Evolutionary conservation across 768 basidiomycete species (phyloP), one percentile per base, ranked within the genome.

Genomic region (Amanita jacksonii): DNA sequence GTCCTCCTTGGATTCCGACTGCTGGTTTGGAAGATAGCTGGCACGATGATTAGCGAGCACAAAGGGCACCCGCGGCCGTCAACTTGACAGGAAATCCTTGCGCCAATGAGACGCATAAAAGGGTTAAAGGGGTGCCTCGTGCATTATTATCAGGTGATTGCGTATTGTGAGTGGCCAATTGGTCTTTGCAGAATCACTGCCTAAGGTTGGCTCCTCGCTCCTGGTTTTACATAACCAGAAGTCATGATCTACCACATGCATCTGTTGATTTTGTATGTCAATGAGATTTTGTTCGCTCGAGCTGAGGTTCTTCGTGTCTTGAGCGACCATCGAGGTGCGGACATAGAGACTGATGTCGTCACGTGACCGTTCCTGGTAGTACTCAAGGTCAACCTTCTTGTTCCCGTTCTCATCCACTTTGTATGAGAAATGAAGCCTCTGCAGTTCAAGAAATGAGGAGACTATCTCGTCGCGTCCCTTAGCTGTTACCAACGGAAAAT

Each of bases 71-170:
- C n/a, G n/a, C n/a, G n/a, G n/a, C n/a, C n/a, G n/a, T n/a, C n/a
- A n/a, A n/a, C n/a, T n/a, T n/a, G n/a, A n/a, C 31, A 10, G 13
- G 20, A 37, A 20, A 37, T 9, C 7, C 9, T 13, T n/a, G 35
- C 16, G 12, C 12, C 9, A 35, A 19, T 20, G 18, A 10, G 6
- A 3, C n/a, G n/a, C n/a, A n/a, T n/a, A n/a, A n/a, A n/a, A n/a
- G n/a, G n/a, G 24, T 38, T 10, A 42, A 12, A 42, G n/a, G 12
- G 32, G 31, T 20, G 12, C 18, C 23, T 42, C 41, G 19, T 42
- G 41, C 43, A 43, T 43, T 15, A 36, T n/a, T 16, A 43, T 18
- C 32, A 33, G 34, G n/a, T 43, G 43, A 6, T 25, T 22, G 16
- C 12, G 33, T 23, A 24, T 32, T 9, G 36, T 12, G 9, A 43